Evolutionary conservation across 495 filamentous ascomycete genomes (phyloP).

Genomic region (Talaromyces adpressus): DNA sequence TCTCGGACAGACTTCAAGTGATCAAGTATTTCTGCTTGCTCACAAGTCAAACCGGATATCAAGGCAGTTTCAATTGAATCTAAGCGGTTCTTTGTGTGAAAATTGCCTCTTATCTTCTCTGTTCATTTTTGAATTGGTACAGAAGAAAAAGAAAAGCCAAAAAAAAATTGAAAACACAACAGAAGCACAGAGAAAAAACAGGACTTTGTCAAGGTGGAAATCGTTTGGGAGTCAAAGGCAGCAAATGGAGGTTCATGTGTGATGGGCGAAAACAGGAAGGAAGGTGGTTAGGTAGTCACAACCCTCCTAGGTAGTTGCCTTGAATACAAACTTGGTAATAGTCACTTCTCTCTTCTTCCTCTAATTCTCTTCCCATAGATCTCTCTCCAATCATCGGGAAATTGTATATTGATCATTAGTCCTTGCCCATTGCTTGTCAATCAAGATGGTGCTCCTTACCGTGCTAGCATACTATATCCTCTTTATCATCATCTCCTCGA

Average conservation of each 20-base stretch:
- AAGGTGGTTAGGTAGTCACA: not conserved
- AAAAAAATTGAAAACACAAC: not conserved
- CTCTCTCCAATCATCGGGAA: not conserved
- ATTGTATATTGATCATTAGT: not conserved
- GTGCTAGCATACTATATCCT: constrained; percentile 4
- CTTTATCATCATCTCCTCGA: not conserved
- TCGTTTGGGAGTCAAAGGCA: not conserved
- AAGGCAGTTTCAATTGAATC: not conserved
- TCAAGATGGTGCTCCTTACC: constrained; percentile 4
- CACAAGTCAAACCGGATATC: not conserved
- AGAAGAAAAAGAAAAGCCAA: not conserved
- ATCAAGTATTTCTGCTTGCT: not conserved
- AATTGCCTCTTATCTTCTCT: not conserved
- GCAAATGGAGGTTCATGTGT: not conserved
- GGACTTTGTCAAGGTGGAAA: not conserved
- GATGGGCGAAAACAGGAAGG: not conserved
- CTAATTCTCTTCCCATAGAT: not conserved
- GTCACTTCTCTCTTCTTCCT: not conserved
- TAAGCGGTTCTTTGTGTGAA: not conserved
- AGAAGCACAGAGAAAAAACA: not conserved
- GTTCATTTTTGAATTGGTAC: not conserved
- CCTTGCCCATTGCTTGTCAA: not conserved
- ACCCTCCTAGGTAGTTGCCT: constrained; percentile 2
- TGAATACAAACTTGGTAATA: not conserved
- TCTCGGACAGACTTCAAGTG: not conserved